phyloP scores from a whole-genome alignment of 441 rosid genomes.

The Arabidopsis lyrata region DNA sequence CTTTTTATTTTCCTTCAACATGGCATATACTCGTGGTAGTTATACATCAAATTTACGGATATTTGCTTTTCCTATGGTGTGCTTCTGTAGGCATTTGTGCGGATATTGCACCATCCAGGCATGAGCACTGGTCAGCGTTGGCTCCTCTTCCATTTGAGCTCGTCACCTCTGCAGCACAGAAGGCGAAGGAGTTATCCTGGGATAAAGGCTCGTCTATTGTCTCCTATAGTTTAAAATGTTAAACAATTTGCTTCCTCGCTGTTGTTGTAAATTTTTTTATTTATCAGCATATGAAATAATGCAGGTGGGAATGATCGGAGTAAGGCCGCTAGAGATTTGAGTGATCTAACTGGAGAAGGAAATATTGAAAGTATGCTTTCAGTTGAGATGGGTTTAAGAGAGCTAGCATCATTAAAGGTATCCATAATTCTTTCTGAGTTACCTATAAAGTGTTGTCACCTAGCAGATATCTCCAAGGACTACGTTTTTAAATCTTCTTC shows the following conservation, averaged over 20 bases:
- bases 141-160: slow-evolving; percentile 99
- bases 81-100: slow-evolving; percentile 73
- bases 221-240: slow-evolving; percentile 31
- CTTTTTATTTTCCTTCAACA: neutral
- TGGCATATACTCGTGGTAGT: neutral
- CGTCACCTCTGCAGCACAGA: slow-evolving; percentile 95
- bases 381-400: slow-evolving; percentile 95
- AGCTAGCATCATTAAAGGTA: slow-evolving; percentile 94
- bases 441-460: slow-evolving; percentile 22
- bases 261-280: too few species aligned
- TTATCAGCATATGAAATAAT: slow-evolving; percentile 33
- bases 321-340: slow-evolving; percentile 65
- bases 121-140: slow-evolving; percentile 92
- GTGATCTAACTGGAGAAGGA: slow-evolving; percentile 93
- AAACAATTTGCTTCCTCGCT: neutral
- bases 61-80: slow-evolving; percentile 42
- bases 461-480: slow-evolving; percentile 3
- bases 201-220: slow-evolving; percentile 64
- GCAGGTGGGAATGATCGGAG: slow-evolving; percentile 65
- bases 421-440: slow-evolving; percentile 30
- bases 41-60: slow-evolving; percentile 3
- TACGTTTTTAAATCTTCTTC: neutral
- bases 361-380: slow-evolving; percentile 98
- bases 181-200: slow-evolving; percentile 82
- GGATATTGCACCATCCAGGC: slow-evolving; percentile 81